phyloP scores from a whole-genome alignment of 225 moss, liverwort and hornwort species.

The Pseudisothecium myosuroides region DNA sequence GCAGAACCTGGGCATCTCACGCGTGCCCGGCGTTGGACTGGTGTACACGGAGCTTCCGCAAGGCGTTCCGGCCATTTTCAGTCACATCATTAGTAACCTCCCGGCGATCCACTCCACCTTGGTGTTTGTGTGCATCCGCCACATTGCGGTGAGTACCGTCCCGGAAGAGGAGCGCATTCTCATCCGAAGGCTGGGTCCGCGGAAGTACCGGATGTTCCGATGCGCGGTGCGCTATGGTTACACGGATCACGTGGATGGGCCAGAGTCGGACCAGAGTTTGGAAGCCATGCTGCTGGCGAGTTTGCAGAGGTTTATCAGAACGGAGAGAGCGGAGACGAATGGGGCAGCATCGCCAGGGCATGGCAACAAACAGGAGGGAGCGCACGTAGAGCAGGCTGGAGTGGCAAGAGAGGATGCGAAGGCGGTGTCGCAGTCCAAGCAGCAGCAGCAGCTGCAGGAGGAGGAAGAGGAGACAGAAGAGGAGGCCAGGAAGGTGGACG shows the following conservation, averaged over 20 bases:
- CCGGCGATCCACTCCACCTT: constrained; percentile 72
- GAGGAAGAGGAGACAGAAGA: neutral
- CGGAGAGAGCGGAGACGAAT: constrained; percentile 8
- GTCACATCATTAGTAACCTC: constrained; percentile 70
- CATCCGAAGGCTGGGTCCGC: constrained; percentile 56
- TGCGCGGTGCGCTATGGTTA: constrained; percentile 88
- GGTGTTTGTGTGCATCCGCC: constrained; percentile 73
- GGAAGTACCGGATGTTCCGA: constrained; percentile 54
- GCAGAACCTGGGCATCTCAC: constrained; percentile 40
- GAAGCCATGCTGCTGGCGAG: constrained; percentile 48
- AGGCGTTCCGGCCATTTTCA: constrained; percentile 74
- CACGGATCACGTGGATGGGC: constrained; percentile 50
- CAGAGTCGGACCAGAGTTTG: constrained; percentile 40
- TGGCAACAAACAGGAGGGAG: neutral
- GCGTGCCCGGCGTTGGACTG: constrained; percentile 73
- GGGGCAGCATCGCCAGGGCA: neutral
- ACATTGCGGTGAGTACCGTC: constrained; percentile 62
- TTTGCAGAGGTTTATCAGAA: constrained; percentile 36
- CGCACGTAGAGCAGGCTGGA: neutral
- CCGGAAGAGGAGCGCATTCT: constrained; percentile 67
- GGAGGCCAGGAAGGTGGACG: neutral
- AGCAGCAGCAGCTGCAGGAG: neutral
- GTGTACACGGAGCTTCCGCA: constrained; percentile 83
- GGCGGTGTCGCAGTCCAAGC: neutral
- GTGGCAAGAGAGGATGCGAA: neutral